A percentile compares a stretch with the other conserved stretches of the same genome.
These are phyloP conservation scores for Leptographium flavum DNA, from an alignment of 2,329 filamentous ascomycete species.

Conservation along the genomic window DNA sequence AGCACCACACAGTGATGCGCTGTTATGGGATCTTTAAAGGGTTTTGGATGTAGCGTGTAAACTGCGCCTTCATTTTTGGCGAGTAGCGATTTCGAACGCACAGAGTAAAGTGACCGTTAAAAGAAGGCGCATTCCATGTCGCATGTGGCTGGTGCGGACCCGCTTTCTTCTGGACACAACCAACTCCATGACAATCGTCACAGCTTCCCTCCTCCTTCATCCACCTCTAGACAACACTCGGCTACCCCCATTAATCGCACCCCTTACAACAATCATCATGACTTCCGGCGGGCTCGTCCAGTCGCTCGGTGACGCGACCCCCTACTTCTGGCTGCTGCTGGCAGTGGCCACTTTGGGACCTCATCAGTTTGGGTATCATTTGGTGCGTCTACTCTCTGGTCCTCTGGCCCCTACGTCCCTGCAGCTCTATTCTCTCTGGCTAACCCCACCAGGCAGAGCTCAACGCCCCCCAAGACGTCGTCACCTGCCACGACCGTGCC, in stretches of 20 bases:
- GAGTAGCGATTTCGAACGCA: too few relatives aligned
- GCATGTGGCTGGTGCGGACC: background rate
- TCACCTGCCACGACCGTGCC: conserved; percentile 60
- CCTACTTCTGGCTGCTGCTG: conserved; percentile 66
- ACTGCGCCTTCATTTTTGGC: too few relatives aligned
- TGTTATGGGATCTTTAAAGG: background rate
- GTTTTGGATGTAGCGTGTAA: too few relatives aligned
- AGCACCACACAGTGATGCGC: background rate
- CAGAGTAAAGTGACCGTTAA: too few relatives aligned
- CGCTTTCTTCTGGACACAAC: too few relatives aligned
- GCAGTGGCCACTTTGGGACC: conserved; percentile 69
- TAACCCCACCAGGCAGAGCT: conserved; percentile 56
- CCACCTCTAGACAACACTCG: too few relatives aligned
- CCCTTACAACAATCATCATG: background rate
- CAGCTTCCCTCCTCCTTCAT: background rate
- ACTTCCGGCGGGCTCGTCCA: background rate
- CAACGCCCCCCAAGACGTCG: conserved; percentile 86
- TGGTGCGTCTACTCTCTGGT: conserved; percentile 38
- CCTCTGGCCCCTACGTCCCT: conserved; percentile 4
- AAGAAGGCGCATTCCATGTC: background rate
- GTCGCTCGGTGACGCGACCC: conserved; percentile 32
- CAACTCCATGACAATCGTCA: too few relatives aligned
- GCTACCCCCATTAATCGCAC: too few relatives aligned
- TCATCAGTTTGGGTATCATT: conserved; percentile 85
- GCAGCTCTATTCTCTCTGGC: conserved; percentile 1